phyloP scores from a whole-genome alignment of 2,329 filamentous ascomycete genomes.

The Aspergillus sp. region DNA sequence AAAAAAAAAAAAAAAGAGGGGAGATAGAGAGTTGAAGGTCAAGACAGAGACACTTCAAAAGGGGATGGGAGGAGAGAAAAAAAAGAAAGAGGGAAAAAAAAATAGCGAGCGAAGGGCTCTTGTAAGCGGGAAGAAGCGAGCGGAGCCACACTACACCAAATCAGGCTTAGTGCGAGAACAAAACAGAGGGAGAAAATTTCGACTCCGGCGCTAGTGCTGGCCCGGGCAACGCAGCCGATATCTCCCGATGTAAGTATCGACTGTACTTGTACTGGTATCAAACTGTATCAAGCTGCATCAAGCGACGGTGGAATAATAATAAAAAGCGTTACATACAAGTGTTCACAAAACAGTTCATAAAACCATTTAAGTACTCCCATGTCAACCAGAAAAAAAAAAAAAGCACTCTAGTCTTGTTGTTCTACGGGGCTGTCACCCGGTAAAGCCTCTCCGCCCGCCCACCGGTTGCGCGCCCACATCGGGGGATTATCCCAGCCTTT shows the following conservation, averaged over 20 bases:
- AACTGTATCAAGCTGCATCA: not conserved
- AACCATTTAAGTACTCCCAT: not conserved
- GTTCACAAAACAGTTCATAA: not conserved
- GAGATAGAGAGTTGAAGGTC: conserved; percentile 24
- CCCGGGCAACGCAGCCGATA: conserved; percentile 28
- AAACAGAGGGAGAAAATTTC: conserved; percentile 12
- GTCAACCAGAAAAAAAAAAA: no score
- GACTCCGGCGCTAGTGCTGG: conserved; percentile 17
- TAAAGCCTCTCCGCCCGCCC: not conserved
- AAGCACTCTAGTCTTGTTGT: no score
- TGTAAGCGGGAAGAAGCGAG: conserved; percentile 33
- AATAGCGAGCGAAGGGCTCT: conserved; percentile 29
- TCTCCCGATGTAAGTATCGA: conserved; percentile 25
- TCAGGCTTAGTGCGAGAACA: not conserved
- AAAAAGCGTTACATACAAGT: not conserved
- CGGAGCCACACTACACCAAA: conserved; percentile 18
- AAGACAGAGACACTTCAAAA: conserved; percentile 27
- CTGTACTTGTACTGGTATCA: no score
- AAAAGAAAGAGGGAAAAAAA: conserved; percentile 32
- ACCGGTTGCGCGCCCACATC: not conserved
- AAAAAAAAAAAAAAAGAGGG: conserved; percentile 27
- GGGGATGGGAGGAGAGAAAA: conserved; percentile 35
- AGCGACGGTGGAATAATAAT: not conserved
- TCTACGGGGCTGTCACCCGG: not conserved
- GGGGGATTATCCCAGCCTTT: not conserved